Evolutionary conservation across 305 asterid genomes (phyloP), one percentile per base, ranked within the genome.

Genomic region (Euphrasia arctica): DNA sequence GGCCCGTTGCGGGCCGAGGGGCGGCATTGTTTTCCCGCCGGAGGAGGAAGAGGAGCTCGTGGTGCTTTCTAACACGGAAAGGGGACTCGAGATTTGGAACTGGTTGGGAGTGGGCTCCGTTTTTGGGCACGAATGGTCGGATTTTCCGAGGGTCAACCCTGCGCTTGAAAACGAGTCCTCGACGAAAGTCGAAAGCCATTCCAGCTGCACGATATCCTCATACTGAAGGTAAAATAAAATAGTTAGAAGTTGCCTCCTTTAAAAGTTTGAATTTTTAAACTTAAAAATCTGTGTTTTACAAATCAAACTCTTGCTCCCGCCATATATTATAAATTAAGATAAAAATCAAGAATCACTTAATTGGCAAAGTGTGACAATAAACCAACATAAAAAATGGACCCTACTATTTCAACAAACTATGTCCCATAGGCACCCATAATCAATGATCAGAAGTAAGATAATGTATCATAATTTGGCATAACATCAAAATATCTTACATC

Each of bases 121-220:
- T 62, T 69, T 71, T 25, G 63, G 34, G 54, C 60, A 51, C 32
- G 70, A 36, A 6, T n/a, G 25, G 73, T 66, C 66, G 9, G 86
- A 89, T 66, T 82, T 82, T 52, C 74, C 79, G 0, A 88, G 49
- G 12, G 96, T 86, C 77, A 81, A 48, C 65, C 96, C 97, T 25
- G 78, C 82, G 3, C 81, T 79, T 0, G 90, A 80, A 70, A 86
- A 91, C 0, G 96, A 86, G 41, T 86, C 97, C 76, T 91, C 96
- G 79, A 86, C 77, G 12, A 86, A 91, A 4, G 81, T 79, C 28
- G 97, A 86, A 63, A 86, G 91, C 97, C 97, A 88, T 72, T 91
- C 96, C 22, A 88, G 93, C 27, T 88, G 95, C 22, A 79, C 66
- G 12, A 85, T 85, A 69, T 91, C 97, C 77, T 88, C 95, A 3